Conservation (phyloP, 371 early-diverging fungal genomes). For the Batrachochytrium dendrobatidis region DNA sequence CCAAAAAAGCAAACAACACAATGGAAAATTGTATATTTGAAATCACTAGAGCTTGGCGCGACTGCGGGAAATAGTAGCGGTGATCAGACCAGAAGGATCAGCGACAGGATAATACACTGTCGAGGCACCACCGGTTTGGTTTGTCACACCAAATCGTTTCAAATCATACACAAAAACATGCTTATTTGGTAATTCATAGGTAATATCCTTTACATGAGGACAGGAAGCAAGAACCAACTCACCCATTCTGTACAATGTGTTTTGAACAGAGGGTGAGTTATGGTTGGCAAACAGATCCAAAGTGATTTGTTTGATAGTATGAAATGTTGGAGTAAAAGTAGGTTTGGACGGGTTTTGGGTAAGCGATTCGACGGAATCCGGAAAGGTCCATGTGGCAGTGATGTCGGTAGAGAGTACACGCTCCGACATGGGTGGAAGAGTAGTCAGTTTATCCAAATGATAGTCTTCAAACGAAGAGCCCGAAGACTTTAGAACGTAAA, state of each 20-base stretch:
- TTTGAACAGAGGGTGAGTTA: constrained; percentile 67
- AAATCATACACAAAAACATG: constrained; percentile 74
- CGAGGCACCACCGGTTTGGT: constrained; percentile 54
- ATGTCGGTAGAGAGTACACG: constrained; percentile 75
- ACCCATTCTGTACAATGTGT: constrained; percentile 65
- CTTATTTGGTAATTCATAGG: constrained; percentile 76
- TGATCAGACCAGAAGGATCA: constrained; percentile 60
- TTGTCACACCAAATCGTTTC: constrained; percentile 65
- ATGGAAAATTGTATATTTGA: too few species aligned
- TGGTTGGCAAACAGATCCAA: constrained; percentile 62
- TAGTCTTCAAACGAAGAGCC: constrained; percentile 76
- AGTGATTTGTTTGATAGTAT: constrained; percentile 52
- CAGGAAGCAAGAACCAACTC: constrained; percentile 53
- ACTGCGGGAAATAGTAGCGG: constrained; percentile 1
- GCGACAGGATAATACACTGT: constrained; percentile 68
- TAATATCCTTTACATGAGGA: constrained; percentile 57
- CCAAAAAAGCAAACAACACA: too few species aligned
- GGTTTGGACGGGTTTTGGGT: constrained; percentile 27
- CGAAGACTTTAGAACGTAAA: constrained; percentile 69
- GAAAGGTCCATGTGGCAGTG: constrained; percentile 61
- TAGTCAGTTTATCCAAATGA: constrained; percentile 68
- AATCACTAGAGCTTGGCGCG: too few species aligned
- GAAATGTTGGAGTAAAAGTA: constrained; percentile 53
- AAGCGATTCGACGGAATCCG: constrained; percentile 18
- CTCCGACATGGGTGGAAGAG: constrained; percentile 66